Evolutionary conservation across 2,329 filamentous ascomycete species (phyloP).

Genomic region (Beauveria sp.): DNA sequence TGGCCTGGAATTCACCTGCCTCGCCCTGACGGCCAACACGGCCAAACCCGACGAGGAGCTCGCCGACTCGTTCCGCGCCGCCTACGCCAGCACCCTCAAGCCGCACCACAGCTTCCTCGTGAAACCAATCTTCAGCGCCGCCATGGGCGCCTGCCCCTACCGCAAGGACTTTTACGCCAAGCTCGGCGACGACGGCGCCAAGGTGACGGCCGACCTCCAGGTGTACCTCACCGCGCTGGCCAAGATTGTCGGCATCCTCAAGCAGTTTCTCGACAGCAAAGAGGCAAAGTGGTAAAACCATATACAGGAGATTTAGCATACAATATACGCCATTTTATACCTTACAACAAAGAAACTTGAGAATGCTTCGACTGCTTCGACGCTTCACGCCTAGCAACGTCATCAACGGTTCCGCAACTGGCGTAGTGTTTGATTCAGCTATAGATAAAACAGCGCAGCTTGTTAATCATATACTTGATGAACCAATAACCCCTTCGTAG

Average conservation of each 20-base stretch:
- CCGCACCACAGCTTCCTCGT: slow-evolving; percentile 83
- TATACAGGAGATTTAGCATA: not conserved
- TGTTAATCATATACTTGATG: too few relatives aligned
- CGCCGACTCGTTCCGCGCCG: slow-evolving; percentile 73
- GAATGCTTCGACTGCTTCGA: not conserved
- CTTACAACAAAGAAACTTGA: not conserved
- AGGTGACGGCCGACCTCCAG: slow-evolving; percentile 57
- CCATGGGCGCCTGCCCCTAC: slow-evolving; percentile 91
- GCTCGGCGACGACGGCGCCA: slow-evolving; percentile 59
- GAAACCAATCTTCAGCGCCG: slow-evolving; percentile 86
- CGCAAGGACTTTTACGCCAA: slow-evolving; percentile 89
- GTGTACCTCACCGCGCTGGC: slow-evolving; percentile 72
- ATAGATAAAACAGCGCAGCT: not conserved
- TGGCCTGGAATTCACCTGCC: slow-evolving; percentile 87
- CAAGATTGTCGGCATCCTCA: slow-evolving; percentile 69
- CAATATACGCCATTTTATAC: not conserved
- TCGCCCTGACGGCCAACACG: slow-evolving; percentile 73
- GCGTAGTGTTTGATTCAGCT: not conserved
- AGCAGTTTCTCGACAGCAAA: slow-evolving; percentile 47
- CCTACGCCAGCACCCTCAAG: slow-evolving; percentile 83
- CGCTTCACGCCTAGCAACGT: not conserved
- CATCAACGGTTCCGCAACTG: not conserved
- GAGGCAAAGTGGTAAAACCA: slow-evolving; percentile 48
- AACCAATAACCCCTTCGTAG: not conserved
- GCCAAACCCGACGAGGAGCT: slow-evolving; percentile 65